Base-by-base conservation (phyloP, 139 green algal species). In the Micromonas pusilla region DNA sequence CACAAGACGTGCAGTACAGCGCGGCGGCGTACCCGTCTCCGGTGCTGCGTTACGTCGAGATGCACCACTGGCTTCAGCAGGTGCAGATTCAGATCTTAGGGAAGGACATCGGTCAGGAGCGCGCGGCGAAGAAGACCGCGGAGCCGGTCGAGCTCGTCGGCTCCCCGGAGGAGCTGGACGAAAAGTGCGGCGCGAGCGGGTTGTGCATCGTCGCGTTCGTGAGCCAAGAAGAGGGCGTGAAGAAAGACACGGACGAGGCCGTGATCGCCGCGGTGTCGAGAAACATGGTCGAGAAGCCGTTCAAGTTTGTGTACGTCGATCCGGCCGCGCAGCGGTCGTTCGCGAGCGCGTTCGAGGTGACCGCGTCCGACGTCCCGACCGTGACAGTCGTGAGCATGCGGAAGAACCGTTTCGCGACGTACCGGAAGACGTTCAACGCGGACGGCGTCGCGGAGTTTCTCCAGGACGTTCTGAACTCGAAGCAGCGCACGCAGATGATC, bases 381-480 rank as follows among this genome's bases (percentile, higher is more conserved):
- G 68, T 75, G 36, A 33, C 68, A 13, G 37, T 75, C 25, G n/a
- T 75, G 3, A 26, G 23, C 25, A 32, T 39, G 2, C 28, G 68
- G 26, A 62, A 63, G 30, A 21, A 28, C 21, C 25, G 76, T 3
- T 74, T 38, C 64, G 76, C 64, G 37, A 66, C 62, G 26, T 33
- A 70, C 5, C 60, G 36, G 23, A 26, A n/a, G 13, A 23, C 37
- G 2, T 80, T 80, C 37, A 34, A 45, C 1, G 36, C 32, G n/a
- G n/a, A 57, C 3, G 6, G n/a, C 9, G 30, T 80, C 34, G n/a
- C 4, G 1, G 65, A 2, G 64, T 45, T 75, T 25, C 39, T 72
- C 38, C n/a, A 74, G 9, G 26, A 64, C n/a, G 76, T 80, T 25
- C 52, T 80, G 37, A 76, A 33, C 39, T 63, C 32, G 5, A 74